Percentiles rank a stretch among this genome's conserved stretches.
Conservation (phyloP, 306 rosid genomes). For the Fragaria vesca region DNA sequence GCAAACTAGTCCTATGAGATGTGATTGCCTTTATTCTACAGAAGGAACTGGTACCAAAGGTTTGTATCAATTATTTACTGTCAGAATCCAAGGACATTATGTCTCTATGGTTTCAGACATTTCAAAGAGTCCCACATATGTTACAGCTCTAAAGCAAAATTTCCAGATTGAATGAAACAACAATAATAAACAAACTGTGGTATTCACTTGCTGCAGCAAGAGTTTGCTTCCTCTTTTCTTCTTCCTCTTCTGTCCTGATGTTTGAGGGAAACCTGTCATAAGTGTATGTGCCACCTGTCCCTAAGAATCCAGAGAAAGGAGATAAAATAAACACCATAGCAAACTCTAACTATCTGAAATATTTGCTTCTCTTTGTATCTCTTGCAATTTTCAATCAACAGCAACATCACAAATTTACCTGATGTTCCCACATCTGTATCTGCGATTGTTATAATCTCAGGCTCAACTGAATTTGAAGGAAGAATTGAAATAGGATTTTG, state of each 20-base stretch:
- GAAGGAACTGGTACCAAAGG: background rate
- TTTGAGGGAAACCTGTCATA: constrained; percentile 88
- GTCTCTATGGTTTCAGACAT: background rate
- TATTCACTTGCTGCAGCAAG: constrained; percentile 69
- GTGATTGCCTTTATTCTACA: background rate
- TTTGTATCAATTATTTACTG: background rate
- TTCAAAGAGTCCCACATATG: background rate
- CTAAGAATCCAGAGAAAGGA: constrained; percentile 39
- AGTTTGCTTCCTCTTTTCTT: constrained; percentile 87
- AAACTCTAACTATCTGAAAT: background rate
- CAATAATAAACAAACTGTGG: constrained; percentile 4
- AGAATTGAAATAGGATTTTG: constrained; percentile 89
- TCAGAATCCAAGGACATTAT: background rate
- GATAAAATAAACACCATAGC: background rate
- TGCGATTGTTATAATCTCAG: constrained; percentile 88
- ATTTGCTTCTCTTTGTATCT: background rate
- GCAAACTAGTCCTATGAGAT: background rate
- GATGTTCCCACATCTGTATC: constrained; percentile 71
- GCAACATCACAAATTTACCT: constrained; percentile 46
- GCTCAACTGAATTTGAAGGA: constrained; percentile 62
- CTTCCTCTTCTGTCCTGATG: constrained; percentile 79
- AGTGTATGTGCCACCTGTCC: constrained; percentile 72
- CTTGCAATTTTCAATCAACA: constrained; percentile 5
- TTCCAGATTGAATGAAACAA: constrained; percentile 16
- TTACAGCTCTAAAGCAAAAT: constrained; percentile 10